Conservation (phyloP, 306 rosid genomes). For the Vigna radiata region DNA sequence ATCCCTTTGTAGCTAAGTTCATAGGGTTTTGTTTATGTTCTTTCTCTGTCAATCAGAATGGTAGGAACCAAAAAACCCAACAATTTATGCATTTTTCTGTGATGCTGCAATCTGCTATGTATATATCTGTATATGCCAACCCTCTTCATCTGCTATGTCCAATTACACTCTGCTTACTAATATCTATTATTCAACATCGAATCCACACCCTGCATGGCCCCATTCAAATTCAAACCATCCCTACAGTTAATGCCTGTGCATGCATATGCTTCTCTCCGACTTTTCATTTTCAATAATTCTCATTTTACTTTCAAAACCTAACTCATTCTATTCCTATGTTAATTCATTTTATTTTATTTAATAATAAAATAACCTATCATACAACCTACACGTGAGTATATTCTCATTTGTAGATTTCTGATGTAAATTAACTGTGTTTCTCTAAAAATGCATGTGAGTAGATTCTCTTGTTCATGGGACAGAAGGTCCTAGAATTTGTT, state of each 20-base stretch:
- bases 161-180: conserved; percentile 2
- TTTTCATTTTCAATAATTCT: background rate
- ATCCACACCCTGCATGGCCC: background rate
- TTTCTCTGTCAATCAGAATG: conserved; percentile 57
- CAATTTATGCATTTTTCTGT: conserved; percentile 33
- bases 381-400: no score
- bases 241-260: background rate
- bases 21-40: conserved; percentile 61
- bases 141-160: conserved; percentile 23
- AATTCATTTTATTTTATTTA: no score
- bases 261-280: background rate
- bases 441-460: background rate
- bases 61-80: conserved; percentile 30
- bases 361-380: no score
- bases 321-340: no score
- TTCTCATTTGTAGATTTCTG: background rate
- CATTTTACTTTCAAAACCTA: background rate
- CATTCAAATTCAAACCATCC: background rate
- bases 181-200: background rate
- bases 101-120: conserved; percentile 32
- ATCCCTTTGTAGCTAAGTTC: conserved; percentile 58
- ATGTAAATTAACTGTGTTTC: background rate
- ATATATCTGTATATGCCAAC: background rate
- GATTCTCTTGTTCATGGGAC: background rate
- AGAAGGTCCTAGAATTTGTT: background rate